Percentiles rank a stretch among this genome's conserved stretches.
Evolutionary conservation across 441 rosid genomes (phyloP).

Genomic region (Daphne laureola): DNA sequence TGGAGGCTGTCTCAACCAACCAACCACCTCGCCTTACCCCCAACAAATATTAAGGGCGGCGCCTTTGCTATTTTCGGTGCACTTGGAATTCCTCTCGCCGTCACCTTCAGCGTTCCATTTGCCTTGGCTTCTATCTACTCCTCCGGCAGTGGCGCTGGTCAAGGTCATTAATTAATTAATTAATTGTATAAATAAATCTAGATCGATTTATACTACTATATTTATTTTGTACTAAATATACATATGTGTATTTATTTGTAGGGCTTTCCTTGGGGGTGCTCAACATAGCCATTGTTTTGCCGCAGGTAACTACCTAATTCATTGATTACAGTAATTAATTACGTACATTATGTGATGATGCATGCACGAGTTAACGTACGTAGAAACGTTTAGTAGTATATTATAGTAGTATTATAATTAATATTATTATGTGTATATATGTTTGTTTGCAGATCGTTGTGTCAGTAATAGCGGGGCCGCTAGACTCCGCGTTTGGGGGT

Average conservation of each 20-base stretch:
- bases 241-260: no score
- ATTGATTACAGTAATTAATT: neutral
- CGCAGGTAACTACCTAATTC: conserved; percentile 70
- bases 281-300: conserved; percentile 71
- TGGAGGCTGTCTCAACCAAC: conserved; percentile 24
- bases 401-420: no score
- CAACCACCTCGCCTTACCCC: conserved; percentile 30
- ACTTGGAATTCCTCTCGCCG: conserved; percentile 72
- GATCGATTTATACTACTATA: no score
- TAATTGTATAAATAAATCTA: no score
- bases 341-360: neutral
- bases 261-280: conserved; percentile 88
- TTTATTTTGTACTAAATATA: no score
- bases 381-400: no score
- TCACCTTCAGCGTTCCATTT: conserved; percentile 78
- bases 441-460: conserved; percentile 36
- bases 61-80: conserved; percentile 61
- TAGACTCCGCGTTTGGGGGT: conserved; percentile 53
- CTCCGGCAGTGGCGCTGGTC: conserved; percentile 56
- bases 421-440: neutral
- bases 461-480: conserved; percentile 37
- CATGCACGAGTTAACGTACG: no score
- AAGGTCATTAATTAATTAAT: no score
- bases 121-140: conserved; percentile 87
- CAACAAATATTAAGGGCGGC: conserved; percentile 33